Conservation (phyloP, 192 early-diverging fungal genomes). For the Coemansia sp. region DNA sequence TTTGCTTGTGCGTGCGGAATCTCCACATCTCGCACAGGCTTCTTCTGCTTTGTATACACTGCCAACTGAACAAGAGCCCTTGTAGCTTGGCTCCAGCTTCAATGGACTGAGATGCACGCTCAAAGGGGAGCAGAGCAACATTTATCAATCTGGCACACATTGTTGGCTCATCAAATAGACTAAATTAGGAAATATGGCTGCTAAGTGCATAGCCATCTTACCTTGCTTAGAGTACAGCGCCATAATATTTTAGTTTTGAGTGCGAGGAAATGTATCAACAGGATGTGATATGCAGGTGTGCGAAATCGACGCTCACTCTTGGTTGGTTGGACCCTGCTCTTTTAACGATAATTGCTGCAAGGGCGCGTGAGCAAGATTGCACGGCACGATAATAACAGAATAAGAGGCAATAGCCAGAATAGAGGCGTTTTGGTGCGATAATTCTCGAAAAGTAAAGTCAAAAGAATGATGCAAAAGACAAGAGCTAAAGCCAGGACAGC, state of each 20-base stretch:
- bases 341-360: conserved; percentile 2
- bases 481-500: not conserved
- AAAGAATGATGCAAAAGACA: not conserved
- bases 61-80: not conserved
- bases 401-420: not conserved
- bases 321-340: not conserved
- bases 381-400: not conserved
- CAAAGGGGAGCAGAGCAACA: not conserved
- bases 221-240: conserved; percentile 14
- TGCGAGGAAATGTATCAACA: not conserved
- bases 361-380: not conserved
- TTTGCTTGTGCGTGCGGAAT: conserved; percentile 2
- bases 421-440: not conserved
- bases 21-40: not conserved
- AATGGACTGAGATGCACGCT: not conserved
- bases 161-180: not conserved
- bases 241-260: not conserved
- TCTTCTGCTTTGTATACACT: not conserved
- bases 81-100: not conserved
- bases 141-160: not conserved
- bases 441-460: not conserved
- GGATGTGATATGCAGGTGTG: not conserved
- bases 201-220: not conserved
- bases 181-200: conserved; percentile 1
- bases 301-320: not conserved